Evolutionary conservation across 768 basidiomycete genomes (phyloP).

Genomic region (Lactifluus pinguis): DNA sequence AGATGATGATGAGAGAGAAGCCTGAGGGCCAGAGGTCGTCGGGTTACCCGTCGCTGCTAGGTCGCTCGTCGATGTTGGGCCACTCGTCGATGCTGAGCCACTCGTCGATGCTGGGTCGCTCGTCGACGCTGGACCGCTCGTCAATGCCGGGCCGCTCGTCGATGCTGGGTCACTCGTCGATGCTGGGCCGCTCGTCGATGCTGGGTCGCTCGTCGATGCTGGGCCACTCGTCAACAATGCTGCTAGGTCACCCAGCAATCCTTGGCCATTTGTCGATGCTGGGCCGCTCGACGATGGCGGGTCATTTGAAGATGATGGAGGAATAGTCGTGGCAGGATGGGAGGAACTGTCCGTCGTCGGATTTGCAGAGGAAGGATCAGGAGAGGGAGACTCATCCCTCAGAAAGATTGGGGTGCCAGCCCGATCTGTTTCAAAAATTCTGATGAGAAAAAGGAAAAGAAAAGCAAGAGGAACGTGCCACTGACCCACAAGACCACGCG

Average conservation of each 20-base stretch:
- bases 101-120: no score
- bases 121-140: no score
- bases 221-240: not conserved
- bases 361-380: not conserved
- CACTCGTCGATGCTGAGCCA: not conserved
- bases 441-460: not conserved
- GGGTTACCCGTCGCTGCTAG: constrained; percentile 4
- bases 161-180: constrained; percentile 6
- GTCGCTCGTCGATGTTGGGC: not conserved
- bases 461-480: not conserved
- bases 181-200: constrained; percentile 4
- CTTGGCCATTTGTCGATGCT: constrained; percentile 1
- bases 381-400: not conserved
- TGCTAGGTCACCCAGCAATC: no score
- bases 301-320: not conserved
- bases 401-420: not conserved
- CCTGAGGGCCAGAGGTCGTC: not conserved
- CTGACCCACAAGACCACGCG: not conserved
- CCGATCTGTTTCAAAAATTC: not conserved
- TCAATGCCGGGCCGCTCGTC: not conserved
- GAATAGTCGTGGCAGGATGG: not conserved
- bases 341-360: not conserved
- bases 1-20: constrained; percentile 1
- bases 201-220: constrained; percentile 2
- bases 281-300: not conserved